These are phyloP conservation scores for Skeletonema marinoi DNA, from an alignment of 108 stramenopile species.

Conservation along the genomic window DNA sequence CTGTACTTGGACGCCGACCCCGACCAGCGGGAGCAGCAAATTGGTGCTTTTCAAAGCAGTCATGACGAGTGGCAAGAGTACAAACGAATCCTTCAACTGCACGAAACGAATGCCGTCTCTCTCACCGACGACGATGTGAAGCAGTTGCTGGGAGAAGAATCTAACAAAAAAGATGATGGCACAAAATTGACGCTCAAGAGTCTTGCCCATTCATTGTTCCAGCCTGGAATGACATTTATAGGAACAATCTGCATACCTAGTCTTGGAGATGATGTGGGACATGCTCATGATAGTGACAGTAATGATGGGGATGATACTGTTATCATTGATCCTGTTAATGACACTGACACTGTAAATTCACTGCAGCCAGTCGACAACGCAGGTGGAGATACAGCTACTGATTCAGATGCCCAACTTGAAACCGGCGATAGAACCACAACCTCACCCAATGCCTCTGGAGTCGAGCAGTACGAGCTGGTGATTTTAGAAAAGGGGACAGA, in stretches of 20 bases:
- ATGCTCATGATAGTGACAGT: neutral
- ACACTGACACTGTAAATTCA: neutral
- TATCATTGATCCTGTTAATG: too few relatives aligned
- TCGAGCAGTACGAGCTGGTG: constrained; percentile 21
- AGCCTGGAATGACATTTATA: constrained; percentile 28
- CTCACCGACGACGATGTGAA: neutral
- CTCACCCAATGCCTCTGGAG: neutral
- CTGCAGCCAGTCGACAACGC: neutral
- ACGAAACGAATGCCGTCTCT: neutral
- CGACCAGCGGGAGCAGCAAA: neutral
- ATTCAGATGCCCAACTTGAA: neutral
- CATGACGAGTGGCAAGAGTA: neutral
- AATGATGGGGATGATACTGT: neutral
- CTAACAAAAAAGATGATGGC: neutral
- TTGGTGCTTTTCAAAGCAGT: neutral
- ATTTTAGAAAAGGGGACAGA: constrained; percentile 9
- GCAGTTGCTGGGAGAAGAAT: neutral
- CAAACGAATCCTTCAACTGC: neutral
- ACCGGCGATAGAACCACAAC: neutral
- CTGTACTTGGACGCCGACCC: neutral
- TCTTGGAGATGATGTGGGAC: neutral
- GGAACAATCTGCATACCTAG: constrained; percentile 30
- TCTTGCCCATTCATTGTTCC: constrained; percentile 13
- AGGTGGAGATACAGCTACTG: neutral
- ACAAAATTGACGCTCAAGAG: constrained; percentile 2